Percentiles rank a stretch among this genome's conserved stretches.
Conservation (phyloP, 2,329 filamentous ascomycete species). For the Beauveria medogensis region DNA sequence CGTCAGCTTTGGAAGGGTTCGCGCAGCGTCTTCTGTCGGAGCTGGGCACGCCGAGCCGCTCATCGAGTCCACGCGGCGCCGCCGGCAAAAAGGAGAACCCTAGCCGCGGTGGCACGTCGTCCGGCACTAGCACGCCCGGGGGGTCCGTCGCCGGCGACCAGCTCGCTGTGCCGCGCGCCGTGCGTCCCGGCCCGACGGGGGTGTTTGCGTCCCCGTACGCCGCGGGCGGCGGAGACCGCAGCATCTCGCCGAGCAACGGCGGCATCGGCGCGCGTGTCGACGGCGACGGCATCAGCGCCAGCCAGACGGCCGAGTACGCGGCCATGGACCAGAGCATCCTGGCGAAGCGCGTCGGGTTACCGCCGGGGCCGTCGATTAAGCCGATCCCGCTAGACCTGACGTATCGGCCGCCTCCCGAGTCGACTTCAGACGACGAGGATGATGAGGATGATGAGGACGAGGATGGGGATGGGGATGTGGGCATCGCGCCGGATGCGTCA, state of each 20-base stretch:
- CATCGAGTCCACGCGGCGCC: conserved; percentile 34
- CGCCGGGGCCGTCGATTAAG: conserved; percentile 33
- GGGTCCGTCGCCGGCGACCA: conserved; percentile 20
- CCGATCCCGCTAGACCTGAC: conserved; percentile 40
- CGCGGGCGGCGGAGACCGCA: conserved; percentile 21
- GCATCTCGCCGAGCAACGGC: conserved; percentile 33
- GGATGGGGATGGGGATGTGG: conserved; percentile 14
- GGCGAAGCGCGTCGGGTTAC: conserved; percentile 43
- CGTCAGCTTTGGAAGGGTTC: conserved; percentile 50
- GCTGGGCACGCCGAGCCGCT: conserved; percentile 44
- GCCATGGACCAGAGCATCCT: conserved; percentile 57
- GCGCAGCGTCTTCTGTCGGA: conserved; percentile 57
- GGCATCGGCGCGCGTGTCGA: conserved; percentile 22
- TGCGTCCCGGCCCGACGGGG: conserved; percentile 22
- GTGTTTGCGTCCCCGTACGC: neutral
- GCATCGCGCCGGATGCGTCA: conserved; percentile 19
- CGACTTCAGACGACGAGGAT: conserved; percentile 8
- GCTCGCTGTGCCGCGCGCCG: conserved; percentile 20
- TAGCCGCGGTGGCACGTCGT: conserved; percentile 18
- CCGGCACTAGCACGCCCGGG: conserved; percentile 23
- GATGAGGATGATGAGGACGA: conserved; percentile 15
- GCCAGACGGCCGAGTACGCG: conserved; percentile 53
- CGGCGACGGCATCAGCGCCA: conserved; percentile 29
- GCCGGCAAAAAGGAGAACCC: conserved; percentile 37
- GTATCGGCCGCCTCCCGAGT: conserved; percentile 12